phyloP scores from a whole-genome alignment of 2,329 filamentous ascomycete genomes.

The Talaromyces sp. region DNA sequence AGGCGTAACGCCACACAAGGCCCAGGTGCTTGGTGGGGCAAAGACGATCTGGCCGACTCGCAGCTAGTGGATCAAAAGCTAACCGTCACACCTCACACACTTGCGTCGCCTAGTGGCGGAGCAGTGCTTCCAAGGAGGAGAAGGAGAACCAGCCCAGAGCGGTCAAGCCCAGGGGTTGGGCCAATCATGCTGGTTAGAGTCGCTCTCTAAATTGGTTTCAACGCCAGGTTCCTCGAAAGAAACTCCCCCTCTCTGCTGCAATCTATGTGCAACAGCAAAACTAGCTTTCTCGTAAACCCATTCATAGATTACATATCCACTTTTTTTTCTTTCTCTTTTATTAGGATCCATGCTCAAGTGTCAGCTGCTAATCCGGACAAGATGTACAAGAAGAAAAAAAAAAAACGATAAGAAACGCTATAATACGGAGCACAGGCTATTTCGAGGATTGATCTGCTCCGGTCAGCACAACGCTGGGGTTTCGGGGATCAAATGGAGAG shows the following conservation, averaged over 20 bases:
- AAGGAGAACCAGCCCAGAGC: too few relatives aligned
- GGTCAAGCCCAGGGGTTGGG: constrained; percentile 17
- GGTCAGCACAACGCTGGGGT: not conserved
- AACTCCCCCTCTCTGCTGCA: not conserved
- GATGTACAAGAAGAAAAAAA: too few relatives aligned
- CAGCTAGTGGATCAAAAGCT: not conserved
- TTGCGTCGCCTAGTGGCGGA: constrained; percentile 5
- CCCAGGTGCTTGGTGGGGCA: constrained; percentile 18
- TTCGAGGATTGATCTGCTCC: not conserved
- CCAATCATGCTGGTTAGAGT: not conserved
- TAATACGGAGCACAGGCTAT: too few relatives aligned
- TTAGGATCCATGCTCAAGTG: not conserved
- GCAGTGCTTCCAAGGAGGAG: not conserved
- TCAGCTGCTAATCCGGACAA: not conserved
- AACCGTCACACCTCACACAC: constrained; percentile 5
- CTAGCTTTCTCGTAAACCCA: not conserved
- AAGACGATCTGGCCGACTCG: constrained; percentile 9
- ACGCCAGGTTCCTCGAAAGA: not conserved
- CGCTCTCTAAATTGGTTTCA: not conserved
- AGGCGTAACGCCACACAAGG: constrained; percentile 26
- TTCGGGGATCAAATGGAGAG: not conserved
- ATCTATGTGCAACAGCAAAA: constrained; percentile 6
- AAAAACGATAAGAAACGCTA: too few relatives aligned
- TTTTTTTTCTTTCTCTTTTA: too few relatives aligned
- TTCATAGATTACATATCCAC: not conserved